A percentile compares a stretch with the other conserved stretches of the same genome.
phyloP scores from a whole-genome alignment of 805 yeast genomes.

The Clavispora carvajalis region DNA sequence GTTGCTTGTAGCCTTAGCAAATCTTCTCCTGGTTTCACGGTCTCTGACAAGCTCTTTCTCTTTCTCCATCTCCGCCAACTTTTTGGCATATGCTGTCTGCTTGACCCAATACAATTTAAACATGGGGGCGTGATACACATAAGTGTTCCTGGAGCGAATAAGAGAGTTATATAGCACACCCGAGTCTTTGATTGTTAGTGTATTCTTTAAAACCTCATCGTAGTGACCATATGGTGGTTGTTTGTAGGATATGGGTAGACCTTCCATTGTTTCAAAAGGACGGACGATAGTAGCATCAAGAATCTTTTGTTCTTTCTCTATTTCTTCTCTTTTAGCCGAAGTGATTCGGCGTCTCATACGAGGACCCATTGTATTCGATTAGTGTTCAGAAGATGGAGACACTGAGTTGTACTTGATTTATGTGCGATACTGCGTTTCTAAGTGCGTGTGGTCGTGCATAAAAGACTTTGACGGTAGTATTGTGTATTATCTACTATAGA shows the following conservation, averaged over 20 bases:
- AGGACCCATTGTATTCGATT: conserved; percentile 27
- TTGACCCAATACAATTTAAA: conserved; percentile 80
- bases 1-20: conserved; percentile 16
- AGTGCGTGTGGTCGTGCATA: background rate
- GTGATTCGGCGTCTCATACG: conserved; percentile 43
- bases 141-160: conserved; percentile 59
- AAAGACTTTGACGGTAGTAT: no score
- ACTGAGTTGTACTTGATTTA: background rate
- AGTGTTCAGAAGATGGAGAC: background rate
- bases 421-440: background rate
- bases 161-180: conserved; percentile 69
- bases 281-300: conserved; percentile 36
- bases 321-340: conserved; percentile 35
- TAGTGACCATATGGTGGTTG: conserved; percentile 56
- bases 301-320: conserved; percentile 36
- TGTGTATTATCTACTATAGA: no score
- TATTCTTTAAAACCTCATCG: conserved; percentile 49
- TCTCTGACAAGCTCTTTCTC: conserved; percentile 14
- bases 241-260: conserved; percentile 61
- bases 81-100: conserved; percentile 52
- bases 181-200: conserved; percentile 66
- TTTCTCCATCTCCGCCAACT: conserved; percentile 33
- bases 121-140: conserved; percentile 58
- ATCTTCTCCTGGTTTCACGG: conserved; percentile 12
- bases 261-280: conserved; percentile 64